phyloP scores from a whole-genome alignment of 2,329 filamentous ascomycete genomes.

The Periconia macrospinosa region DNA sequence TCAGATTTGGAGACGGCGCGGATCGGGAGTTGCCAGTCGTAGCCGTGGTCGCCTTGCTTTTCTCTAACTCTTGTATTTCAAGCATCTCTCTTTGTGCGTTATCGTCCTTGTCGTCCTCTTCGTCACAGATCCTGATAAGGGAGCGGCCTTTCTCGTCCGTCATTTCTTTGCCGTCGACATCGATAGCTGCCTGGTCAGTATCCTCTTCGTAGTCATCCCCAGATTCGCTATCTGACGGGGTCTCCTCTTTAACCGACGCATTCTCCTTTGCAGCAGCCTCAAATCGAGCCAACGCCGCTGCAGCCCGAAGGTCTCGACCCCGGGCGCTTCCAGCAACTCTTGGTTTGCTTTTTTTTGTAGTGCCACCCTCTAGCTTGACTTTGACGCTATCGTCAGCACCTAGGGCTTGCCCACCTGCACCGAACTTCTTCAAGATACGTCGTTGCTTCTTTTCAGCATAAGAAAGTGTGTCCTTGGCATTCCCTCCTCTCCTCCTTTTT shows the following conservation, averaged over 20 bases:
- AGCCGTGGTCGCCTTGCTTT: slow-evolving; percentile 4
- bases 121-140: slow-evolving; percentile 75
- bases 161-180: slow-evolving; percentile 66
- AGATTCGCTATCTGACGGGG: slow-evolving; percentile 35
- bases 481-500: slow-evolving; percentile 49
- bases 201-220: slow-evolving; percentile 39
- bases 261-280: slow-evolving; percentile 55
- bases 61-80: slow-evolving; percentile 61
- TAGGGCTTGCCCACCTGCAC: slow-evolving; percentile 66
- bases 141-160: slow-evolving; percentile 65
- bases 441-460: slow-evolving; percentile 75
- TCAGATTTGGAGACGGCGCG: background rate
- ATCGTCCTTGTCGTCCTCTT: slow-evolving; percentile 56
- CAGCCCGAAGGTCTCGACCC: slow-evolving; percentile 74
- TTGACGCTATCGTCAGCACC: slow-evolving; percentile 71
- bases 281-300: slow-evolving; percentile 75
- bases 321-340: slow-evolving; percentile 74
- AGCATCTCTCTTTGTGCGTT: slow-evolving; percentile 59
- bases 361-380: slow-evolving; percentile 67
- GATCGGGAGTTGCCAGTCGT: background rate
- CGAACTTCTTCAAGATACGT: slow-evolving; percentile 76
- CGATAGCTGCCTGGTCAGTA: slow-evolving; percentile 57
- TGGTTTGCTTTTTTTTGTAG: slow-evolving; percentile 65
- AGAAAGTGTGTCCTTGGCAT: slow-evolving; percentile 54
- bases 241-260: slow-evolving; percentile 33